Evolutionary conservation across 2,329 filamentous ascomycete genomes (phyloP).

Genomic region (Nakataea oryzae): DNA sequence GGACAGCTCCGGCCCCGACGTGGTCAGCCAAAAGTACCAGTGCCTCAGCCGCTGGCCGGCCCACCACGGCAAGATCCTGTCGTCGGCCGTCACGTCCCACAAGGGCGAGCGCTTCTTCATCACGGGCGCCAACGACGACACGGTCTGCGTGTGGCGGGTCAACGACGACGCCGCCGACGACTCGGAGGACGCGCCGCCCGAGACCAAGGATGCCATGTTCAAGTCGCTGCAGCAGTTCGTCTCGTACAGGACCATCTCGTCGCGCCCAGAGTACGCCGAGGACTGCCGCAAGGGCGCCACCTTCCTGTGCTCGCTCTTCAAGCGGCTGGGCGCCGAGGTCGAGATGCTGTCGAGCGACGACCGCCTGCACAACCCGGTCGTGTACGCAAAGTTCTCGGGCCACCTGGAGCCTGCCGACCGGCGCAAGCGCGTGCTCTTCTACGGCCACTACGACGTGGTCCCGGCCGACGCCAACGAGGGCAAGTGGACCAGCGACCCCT

Average conservation of each 20-base stretch:
- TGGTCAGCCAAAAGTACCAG: constrained; percentile 41
- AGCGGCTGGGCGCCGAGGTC: constrained; percentile 79
- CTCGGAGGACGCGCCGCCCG: constrained; percentile 18
- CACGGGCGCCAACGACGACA: constrained; percentile 87
- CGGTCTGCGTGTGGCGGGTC: constrained; percentile 81
- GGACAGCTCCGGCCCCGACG: constrained; percentile 38
- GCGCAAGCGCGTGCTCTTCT: constrained; percentile 85
- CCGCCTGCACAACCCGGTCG: constrained; percentile 72
- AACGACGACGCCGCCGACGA: constrained; percentile 22
- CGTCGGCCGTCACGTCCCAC: constrained; percentile 65
- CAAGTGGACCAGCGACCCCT: constrained; percentile 83
- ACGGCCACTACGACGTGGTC: constrained; percentile 97
- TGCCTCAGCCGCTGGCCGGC: constrained; percentile 35
- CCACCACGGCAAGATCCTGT: constrained; percentile 77
- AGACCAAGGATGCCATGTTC: constrained; percentile 43
- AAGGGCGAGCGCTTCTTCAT: constrained; percentile 74
- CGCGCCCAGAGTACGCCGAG: constrained; percentile 72
- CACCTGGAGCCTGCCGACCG: constrained; percentile 54
- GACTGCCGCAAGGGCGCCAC: constrained; percentile 90
- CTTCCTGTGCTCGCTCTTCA: constrained; percentile 82
- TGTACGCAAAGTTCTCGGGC: constrained; percentile 78
- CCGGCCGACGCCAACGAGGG: constrained; percentile 72
- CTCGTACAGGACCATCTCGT: constrained; percentile 84
- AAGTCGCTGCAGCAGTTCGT: constrained; percentile 77
- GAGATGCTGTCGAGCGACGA: constrained; percentile 80